Base-by-base conservation (phyloP, 306 rosid genomes). In the Vachellia pachyceras region DNA sequence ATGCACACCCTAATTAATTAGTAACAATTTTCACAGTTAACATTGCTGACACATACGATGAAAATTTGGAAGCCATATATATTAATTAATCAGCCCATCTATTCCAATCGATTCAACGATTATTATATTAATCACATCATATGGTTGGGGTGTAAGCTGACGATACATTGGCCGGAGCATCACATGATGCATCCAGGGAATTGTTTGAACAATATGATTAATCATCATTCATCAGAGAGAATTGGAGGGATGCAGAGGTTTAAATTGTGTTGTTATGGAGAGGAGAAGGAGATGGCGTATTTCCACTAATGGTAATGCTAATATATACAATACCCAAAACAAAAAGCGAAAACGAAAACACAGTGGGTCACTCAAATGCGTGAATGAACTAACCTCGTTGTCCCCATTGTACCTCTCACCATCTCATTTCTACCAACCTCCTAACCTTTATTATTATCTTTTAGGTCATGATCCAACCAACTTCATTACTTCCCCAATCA, bases 371-470 rank as follows among this genome's bases (percentile, higher is more conserved):
- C n/a, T n/a, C n/a, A n/a, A n/a, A n/a, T n/a, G n/a, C n/a, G n/a
- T n/a, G n/a, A n/a, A n/a, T n/a, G n/a, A n/a, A n/a, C n/a, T n/a
- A n/a, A n/a, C n/a, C n/a, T n/a, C n/a, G n/a, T n/a, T n/a, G n/a
- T n/a, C n/a, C n/a, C n/a, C n/a, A n/a, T n/a, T n/a, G n/a, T n/a
- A 77, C 82, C 89, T 69, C 87, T 65, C 86, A 81, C 77, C 79
- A 71, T 81, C 84, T 81, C 10, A 42, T 44, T 69, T 69, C 74
- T 86, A 86, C 97, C 97, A 85, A 91, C 82, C 88, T 90, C 84
- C 75, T 39, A 83, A 76, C 77, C 80, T 72, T 83, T 39, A 86
- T 49, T 39, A 86, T 49, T 52, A 80, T 83, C 80, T 79, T 83
- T 81, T 72, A 75, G 75, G 77, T 87, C 79, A 75, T 75, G 84